Evolutionary conservation across 2,329 filamentous ascomycete genomes (phyloP).

Genomic region (Trichoderma sp.): DNA sequence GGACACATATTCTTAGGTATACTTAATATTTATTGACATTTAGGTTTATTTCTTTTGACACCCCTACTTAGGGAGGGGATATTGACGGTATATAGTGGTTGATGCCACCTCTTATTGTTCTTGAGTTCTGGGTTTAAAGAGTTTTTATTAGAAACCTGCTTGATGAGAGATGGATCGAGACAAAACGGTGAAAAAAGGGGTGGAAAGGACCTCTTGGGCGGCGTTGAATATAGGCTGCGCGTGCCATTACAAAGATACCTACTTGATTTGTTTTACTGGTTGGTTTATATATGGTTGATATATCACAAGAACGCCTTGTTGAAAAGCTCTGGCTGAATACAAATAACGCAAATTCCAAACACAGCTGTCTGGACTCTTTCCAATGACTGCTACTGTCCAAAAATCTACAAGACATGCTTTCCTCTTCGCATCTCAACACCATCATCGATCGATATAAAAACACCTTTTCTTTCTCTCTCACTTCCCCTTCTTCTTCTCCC

Average conservation of each 20-base stretch:
- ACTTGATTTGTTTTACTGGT: slow-evolving; percentile 27
- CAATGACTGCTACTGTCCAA: not conserved
- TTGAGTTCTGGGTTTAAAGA: not conserved
- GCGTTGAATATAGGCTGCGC: slow-evolving; percentile 29
- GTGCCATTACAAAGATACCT: slow-evolving; percentile 34
- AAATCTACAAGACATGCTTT: not conserved
- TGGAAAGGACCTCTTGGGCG: not conserved
- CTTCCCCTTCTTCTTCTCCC: not conserved
- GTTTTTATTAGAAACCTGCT: not conserved
- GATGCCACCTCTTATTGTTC: not conserved
- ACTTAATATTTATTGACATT: no score
- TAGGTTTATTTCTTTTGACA: not conserved
- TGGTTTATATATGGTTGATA: not conserved
- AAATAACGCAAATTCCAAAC: not conserved
- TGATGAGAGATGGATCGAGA: not conserved
- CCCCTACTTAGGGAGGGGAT: not conserved
- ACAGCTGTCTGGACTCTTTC: not conserved
- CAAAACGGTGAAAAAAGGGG: not conserved
- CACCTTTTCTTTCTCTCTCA: not conserved
- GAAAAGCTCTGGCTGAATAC: not conserved
- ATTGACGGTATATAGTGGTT: not conserved
- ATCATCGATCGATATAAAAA: not conserved
- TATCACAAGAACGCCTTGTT: not conserved
- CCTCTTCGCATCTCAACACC: not conserved
- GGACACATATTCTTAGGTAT: not conserved